Conservation (phyloP, 805 yeast genomes). For the Millerozyma acaciae region DNA sequence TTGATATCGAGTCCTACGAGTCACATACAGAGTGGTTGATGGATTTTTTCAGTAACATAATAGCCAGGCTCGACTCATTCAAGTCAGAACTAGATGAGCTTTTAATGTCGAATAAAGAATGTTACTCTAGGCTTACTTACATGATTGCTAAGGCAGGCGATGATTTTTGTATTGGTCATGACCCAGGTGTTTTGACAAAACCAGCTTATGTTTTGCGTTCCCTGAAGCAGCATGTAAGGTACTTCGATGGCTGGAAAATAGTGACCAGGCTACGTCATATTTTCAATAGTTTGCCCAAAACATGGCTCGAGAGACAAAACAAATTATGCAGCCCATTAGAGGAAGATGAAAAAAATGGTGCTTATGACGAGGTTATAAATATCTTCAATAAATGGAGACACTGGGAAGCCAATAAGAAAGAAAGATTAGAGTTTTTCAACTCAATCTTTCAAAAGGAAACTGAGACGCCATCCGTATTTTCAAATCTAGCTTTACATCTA, state of each 20-base stretch:
- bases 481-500: no score
- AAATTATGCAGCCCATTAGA: conserved; percentile 21
- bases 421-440: conserved; percentile 18
- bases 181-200: conserved; percentile 85
- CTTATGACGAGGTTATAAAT: conserved; percentile 50
- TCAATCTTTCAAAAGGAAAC: conserved; percentile 8
- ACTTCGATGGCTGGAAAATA: conserved; percentile 84
- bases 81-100: conserved; percentile 14
- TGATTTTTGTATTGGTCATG: conserved; percentile 57
- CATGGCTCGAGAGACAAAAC: conserved; percentile 42
- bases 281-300: conserved; percentile 50
- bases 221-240: conserved; percentile 68
- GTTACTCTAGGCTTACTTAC: conserved; percentile 39
- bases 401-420: conserved; percentile 68
- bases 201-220: conserved; percentile 81
- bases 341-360: conserved; percentile 49
- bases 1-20: conserved; percentile 17
- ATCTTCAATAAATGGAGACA: conserved; percentile 79
- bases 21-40: conserved; percentile 20
- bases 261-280: conserved; percentile 77
- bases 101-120: conserved; percentile 8
- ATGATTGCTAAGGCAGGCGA: conserved; percentile 36
- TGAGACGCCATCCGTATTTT: no score
- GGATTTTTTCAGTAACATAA: conserved; percentile 12
- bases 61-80: conserved; percentile 12